Conservation (phyloP, 75 land plant species). For the Pseudotsuga menziesii region DNA sequence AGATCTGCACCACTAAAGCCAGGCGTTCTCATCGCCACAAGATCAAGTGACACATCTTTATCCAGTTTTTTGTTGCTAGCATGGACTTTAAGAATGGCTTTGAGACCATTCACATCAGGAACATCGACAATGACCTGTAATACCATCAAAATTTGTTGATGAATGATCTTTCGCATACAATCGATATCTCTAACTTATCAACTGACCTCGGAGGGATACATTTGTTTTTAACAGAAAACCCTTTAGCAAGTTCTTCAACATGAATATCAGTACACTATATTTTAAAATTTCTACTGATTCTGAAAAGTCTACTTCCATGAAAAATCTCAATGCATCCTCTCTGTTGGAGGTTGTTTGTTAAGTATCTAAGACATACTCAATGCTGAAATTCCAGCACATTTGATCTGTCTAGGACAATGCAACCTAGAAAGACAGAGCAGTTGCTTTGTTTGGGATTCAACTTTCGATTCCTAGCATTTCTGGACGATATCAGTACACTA, state of each 20-base stretch:
- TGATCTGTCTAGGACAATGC: neutral
- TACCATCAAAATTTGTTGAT: neutral
- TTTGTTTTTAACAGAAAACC: neutral
- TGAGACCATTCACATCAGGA: no score
- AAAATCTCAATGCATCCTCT: neutral
- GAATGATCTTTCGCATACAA: neutral
- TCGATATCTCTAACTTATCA: neutral
- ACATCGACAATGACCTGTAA: neutral
- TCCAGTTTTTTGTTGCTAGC: no score
- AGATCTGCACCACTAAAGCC: constrained; percentile 58
- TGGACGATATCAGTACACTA: neutral
- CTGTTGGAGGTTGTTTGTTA: neutral
- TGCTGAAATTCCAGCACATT: neutral
- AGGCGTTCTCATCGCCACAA: constrained; percentile 5
- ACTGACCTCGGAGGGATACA: neutral
- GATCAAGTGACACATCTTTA: no score
- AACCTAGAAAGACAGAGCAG: neutral
- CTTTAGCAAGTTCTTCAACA: neutral
- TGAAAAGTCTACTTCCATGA: neutral
- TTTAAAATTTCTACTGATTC: no score
- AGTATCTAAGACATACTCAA: neutral
- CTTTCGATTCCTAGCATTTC: neutral
- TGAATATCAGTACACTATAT: no score
- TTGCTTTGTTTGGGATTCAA: neutral
- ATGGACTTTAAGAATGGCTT: no score